Evolutionary conservation across 129 eudicot genomes (phyloP).

Genomic region (Kitagawia praeruptora): DNA sequence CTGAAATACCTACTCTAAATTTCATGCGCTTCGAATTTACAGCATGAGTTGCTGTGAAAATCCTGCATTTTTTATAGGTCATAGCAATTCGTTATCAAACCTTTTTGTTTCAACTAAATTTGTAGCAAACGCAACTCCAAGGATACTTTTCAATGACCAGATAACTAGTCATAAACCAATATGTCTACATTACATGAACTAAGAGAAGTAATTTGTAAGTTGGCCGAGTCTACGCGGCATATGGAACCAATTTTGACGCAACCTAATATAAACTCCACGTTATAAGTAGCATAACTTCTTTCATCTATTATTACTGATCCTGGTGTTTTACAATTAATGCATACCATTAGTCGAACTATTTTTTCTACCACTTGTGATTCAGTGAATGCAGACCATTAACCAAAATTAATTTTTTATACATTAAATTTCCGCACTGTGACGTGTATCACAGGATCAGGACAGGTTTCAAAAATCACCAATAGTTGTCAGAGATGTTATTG

Average conservation of each 20-base stretch:
- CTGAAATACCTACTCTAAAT: constrained; percentile 56
- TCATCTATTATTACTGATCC: neutral
- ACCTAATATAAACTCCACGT: neutral
- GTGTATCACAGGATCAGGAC: neutral
- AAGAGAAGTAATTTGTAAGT: neutral
- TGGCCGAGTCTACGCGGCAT: neutral
- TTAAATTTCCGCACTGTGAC: neutral
- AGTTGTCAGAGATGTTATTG: neutral
- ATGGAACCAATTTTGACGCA: neutral
- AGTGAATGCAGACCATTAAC: neutral
- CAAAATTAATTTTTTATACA: no score
- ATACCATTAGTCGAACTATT: neutral
- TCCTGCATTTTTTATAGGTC: constrained; percentile 31
- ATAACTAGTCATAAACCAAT: neutral
- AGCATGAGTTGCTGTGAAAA: constrained; percentile 89
- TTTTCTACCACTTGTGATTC: neutral
- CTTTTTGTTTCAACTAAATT: neutral
- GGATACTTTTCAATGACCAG: neutral
- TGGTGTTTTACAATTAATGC: neutral
- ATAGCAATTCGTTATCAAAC: neutral
- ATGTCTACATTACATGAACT: neutral
- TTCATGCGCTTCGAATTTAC: constrained; percentile 57
- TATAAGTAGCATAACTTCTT: neutral
- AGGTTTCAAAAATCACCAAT: neutral
- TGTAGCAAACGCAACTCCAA: neutral